Evolutionary conservation across 179 eudicot species (phyloP).

Genomic region (Silene vulgaris): DNA sequence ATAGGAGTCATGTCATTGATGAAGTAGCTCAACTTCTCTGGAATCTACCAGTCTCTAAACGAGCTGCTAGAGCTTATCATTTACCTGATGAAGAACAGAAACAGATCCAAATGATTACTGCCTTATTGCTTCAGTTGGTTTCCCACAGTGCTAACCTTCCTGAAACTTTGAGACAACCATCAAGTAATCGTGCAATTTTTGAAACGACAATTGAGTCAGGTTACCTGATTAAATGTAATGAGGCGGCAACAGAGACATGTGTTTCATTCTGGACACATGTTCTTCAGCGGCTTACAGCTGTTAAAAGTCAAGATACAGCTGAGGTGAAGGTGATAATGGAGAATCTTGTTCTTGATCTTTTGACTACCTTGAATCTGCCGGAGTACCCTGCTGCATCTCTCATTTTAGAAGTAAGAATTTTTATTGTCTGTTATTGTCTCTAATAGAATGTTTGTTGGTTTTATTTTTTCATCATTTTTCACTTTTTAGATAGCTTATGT

Average conservation of each 20-base stretch:
- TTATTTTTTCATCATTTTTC: background rate
- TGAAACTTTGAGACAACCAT: slow-evolving; percentile 59
- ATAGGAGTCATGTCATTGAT: slow-evolving; percentile 74
- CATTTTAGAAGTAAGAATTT: slow-evolving; percentile 67
- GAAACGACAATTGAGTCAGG: slow-evolving; percentile 55
- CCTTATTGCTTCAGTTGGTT: slow-evolving; percentile 77
- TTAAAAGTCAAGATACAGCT: slow-evolving; percentile 75
- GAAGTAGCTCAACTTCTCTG: slow-evolving; percentile 77
- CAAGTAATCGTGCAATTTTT: slow-evolving; percentile 42
- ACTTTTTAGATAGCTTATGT: slow-evolving; percentile 8
- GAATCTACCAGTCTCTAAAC: slow-evolving; percentile 77
- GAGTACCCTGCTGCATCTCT: slow-evolving; percentile 93
- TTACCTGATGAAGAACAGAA: slow-evolving; percentile 94
- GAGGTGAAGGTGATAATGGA: slow-evolving; percentile 77
- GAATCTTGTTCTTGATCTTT: slow-evolving; percentile 77
- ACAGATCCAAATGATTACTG: slow-evolving; percentile 88
- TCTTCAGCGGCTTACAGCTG: slow-evolving; percentile 75
- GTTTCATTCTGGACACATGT: slow-evolving; percentile 88
- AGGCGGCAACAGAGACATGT: slow-evolving; percentile 88
- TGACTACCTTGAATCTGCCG: slow-evolving; percentile 77
- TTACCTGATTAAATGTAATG: slow-evolving; percentile 62
- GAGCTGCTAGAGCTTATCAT: slow-evolving; percentile 74
- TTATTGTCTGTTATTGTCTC: slow-evolving; percentile 15
- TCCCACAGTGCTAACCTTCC: slow-evolving; percentile 92
- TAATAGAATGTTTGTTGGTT: background rate